These are phyloP conservation scores for Sporothrix phasma DNA, from an alignment of 2,329 filamentous ascomycete species.

Conservation along the genomic window DNA sequence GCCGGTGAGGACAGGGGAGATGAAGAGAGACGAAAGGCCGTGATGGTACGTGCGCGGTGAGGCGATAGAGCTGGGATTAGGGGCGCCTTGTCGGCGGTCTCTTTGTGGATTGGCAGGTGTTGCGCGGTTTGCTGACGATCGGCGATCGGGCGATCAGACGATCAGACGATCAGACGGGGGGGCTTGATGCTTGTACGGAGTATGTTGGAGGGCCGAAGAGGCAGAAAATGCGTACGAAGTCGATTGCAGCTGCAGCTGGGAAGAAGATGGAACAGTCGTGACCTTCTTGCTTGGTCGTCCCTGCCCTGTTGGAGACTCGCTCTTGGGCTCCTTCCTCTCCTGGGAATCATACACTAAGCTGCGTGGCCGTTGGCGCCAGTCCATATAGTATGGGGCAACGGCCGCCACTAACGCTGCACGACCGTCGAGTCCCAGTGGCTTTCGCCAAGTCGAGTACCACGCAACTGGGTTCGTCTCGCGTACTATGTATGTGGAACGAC, in stretches of 20 bases:
- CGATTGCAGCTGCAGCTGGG: not conserved
- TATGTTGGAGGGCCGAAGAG: not conserved
- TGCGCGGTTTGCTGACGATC: not conserved
- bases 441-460: too few relatives aligned
- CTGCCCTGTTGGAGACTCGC: not conserved
- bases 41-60: not conserved
- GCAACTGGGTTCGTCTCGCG: too few relatives aligned
- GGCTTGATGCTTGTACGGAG: not conserved
- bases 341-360: not conserved
- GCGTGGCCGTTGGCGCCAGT: slow-evolving; percentile 2
- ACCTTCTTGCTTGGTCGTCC: not conserved
- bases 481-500: too few relatives aligned
- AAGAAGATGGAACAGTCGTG: not conserved
- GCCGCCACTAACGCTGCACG: slow-evolving; percentile 1
- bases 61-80: not conserved
- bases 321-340: slow-evolving; percentile 5
- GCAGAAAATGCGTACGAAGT: not conserved
- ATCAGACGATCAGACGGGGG: not conserved
- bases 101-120: not conserved
- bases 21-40: not conserved
- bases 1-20: not conserved
- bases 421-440: too few relatives aligned
- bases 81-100: not conserved
- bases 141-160: not conserved
- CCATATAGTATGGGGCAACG: not conserved